Conservation (phyloP, 768 basidiomycete species). For the Russula griseocarnosa region DNA sequence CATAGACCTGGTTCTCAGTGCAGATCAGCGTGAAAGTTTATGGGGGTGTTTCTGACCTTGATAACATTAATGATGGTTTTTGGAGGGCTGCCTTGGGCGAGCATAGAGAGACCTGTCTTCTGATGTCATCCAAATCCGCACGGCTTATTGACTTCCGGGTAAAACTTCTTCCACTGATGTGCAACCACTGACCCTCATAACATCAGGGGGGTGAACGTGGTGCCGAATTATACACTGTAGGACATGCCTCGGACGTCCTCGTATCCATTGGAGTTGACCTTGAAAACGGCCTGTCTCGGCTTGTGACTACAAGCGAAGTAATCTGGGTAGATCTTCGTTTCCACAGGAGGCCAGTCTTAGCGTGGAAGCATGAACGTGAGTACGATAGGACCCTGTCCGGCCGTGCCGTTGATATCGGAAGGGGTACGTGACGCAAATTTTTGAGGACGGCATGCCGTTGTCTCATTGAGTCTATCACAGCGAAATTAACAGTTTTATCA, state of each 20-base stretch:
- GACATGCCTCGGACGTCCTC: conserved; percentile 40
- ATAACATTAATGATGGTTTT: conserved; percentile 37
- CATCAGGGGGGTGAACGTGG: conserved; percentile 8
- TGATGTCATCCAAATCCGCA: conserved; percentile 46
- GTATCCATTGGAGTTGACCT: conserved; percentile 51
- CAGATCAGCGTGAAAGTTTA: conserved; percentile 13
- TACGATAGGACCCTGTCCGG: conserved; percentile 55
- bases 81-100: conserved; percentile 49
- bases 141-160: conserved; percentile 56
- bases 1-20: not conserved
- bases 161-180: conserved; percentile 27
- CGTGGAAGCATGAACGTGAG: conserved; percentile 55
- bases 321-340: conserved; percentile 69
- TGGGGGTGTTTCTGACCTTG: conserved; percentile 7
- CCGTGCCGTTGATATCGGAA: conserved; percentile 38
- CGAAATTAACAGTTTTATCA: conserved; percentile 50
- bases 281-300: conserved; percentile 45
- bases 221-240: conserved; percentile 36
- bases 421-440: conserved; percentile 31
- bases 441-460: not conserved
- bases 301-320: conserved; percentile 59
- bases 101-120: conserved; percentile 39
- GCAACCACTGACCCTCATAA: not conserved
- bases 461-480: conserved; percentile 35
- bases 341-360: conserved; percentile 53